Conservation (phyloP, 768 basidiomycete genomes). For the Grammothele lineata region DNA sequence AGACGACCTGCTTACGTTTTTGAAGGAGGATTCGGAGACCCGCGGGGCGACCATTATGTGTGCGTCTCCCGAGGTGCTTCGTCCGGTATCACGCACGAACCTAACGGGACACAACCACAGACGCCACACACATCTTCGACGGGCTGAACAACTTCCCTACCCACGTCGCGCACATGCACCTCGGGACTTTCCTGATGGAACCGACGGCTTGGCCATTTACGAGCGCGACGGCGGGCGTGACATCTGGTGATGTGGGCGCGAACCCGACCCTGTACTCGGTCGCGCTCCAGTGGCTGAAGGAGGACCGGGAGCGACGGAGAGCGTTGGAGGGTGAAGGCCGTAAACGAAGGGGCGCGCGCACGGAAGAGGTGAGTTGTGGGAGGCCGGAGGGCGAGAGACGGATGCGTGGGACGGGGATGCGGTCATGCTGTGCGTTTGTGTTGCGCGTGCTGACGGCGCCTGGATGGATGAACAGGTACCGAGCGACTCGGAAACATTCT, state of each 20-base stretch:
- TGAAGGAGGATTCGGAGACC: constrained; percentile 73
- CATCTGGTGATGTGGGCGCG: constrained; percentile 11
- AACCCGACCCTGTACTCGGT: constrained; percentile 55
- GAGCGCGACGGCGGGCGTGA: constrained; percentile 14
- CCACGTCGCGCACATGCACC: constrained; percentile 86
- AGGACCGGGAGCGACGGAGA: constrained; percentile 68
- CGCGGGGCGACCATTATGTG: constrained; percentile 89
- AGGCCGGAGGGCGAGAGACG: too few species aligned
- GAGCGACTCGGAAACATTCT: constrained; percentile 80
- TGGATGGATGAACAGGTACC: constrained; percentile 51
- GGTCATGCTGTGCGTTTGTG: too few species aligned
- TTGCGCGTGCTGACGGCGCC: too few species aligned
- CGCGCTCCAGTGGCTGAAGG: constrained; percentile 83
- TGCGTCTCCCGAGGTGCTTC: constrained; percentile 28
- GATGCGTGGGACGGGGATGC: too few species aligned
- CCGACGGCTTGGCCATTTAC: constrained; percentile 71
- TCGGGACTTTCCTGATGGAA: constrained; percentile 66
- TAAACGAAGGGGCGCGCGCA: constrained; percentile 59
- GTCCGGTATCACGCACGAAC: constrained; percentile 4
- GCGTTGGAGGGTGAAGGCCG: constrained; percentile 53
- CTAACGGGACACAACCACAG: constrained; percentile 33
- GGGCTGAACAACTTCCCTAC: constrained; percentile 90
- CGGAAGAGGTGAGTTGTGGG: constrained; percentile 46
- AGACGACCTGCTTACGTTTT: constrained; percentile 82
- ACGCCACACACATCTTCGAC: constrained; percentile 97